Base-by-base conservation (phyloP, 1,284 basidiomycete species). In the Heterobasidion parviporum region DNA sequence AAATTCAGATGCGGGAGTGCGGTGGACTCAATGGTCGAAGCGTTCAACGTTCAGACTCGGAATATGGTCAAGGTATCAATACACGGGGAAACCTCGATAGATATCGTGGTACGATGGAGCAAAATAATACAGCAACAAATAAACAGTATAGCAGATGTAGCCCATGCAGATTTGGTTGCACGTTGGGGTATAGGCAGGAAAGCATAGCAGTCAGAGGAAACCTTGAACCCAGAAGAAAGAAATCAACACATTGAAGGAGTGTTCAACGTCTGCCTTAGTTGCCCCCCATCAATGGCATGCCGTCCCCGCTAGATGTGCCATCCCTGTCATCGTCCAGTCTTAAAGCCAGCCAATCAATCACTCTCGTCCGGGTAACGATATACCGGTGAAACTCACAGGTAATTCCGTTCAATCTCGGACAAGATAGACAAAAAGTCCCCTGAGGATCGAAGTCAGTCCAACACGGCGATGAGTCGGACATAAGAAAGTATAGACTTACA, bases 341-440 rank as follows among this genome's bases (percentile, higher is more conserved):
- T 59, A 56, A 50, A 53, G 32, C 52, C 63, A 57, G 60, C 26
- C 18, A 45, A 41, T 48, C 48, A 52, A 26, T 26, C 50, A 56
- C 45, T 56, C 48, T 55, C 56, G 10, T 8, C 18, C 12, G 16
- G 14, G 52, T 53, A 46, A 46, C 41, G 59, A 57, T 33, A 45
- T 26, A 52, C 18, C 47, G 38, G n/a, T 10, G 20, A 54, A 15
- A 80, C 86, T 68, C 62, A 87, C 84, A 90, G 68, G 74, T 91
- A 91, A 69, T 91, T 91, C 61, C 87, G 74, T 64, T 94, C 92
- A 62, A 94, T 92, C 70, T 94, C 92, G 18, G 87, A 89, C 43
- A 94, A 69, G 62, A 94, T 92, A 50, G 87, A 89, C 43, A 94
- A 72, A 71, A 94, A 94, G 74, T 94, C 91, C 89, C 89, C 89